Evolutionary conservation across 2,329 filamentous ascomycete species (phyloP), one percentile per base, ranked within the genome.

Genomic region (Venturia aucupariae): DNA sequence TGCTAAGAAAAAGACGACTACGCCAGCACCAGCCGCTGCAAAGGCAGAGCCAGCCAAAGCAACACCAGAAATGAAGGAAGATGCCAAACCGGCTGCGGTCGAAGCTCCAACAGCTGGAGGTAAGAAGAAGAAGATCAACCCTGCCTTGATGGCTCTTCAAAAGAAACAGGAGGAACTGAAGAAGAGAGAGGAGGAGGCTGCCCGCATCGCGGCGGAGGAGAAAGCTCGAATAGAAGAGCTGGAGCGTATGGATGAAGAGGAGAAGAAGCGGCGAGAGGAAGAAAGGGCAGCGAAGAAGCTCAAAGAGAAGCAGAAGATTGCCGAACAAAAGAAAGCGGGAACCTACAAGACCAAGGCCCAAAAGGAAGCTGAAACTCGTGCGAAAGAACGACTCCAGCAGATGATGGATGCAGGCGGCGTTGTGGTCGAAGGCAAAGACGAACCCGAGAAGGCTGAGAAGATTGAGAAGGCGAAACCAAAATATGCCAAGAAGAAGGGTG

Each of bases 91-190:
- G n/a, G 72, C 73, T 60, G 70, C 76, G 35, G 68, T 71, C 17
- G 71, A 72, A 3, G 67, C 71, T 24, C 70, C 75, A 32, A 59
- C 67, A 11, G 69, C 71, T 60, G 79, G 82, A 35, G 87, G 85
- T 55, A 97, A 96, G 81, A 88, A 87, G 72, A 97, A 96, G 85
- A 99, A 97, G 80, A 70, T 97, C 22, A 89, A 90, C 15, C 81
- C 90, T 64, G 87, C 87, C 64, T 81, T 95, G 57, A 82, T 84
- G 60, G 80, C 87, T 55, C 79, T 95, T 39, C 90, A 93, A 78
- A 90, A 89, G 78, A 89, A 93, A 75, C 90, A 94, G 73, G 90
- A 94, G 73, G 88, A 89, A 68, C 77, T 90, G n/a, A 83, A 83
- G 65, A 82, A 79, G 68, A 79, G 77, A 65, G 81, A 88, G 70